Evolutionary conservation across 1,139 yeast genomes (phyloP).

Genomic region (Petasospora rhodanensis): DNA sequence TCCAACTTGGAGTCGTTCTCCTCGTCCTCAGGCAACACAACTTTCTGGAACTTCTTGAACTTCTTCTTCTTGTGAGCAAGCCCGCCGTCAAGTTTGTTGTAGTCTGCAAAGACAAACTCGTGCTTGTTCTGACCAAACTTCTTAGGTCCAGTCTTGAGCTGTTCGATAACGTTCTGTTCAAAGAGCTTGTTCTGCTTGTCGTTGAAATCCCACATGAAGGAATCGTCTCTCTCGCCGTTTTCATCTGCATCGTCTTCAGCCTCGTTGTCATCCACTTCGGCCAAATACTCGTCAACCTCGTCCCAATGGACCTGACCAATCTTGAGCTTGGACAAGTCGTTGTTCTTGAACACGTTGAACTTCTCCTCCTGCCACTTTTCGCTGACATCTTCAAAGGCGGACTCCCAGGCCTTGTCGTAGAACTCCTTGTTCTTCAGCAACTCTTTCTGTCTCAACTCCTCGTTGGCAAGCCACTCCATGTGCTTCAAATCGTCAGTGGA

Average conservation of each 20-base stretch:
- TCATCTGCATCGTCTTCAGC: constrained; percentile 10
- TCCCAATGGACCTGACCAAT: constrained; percentile 35
- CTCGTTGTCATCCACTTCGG: constrained; percentile 28
- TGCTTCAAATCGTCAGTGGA: constrained; percentile 82
- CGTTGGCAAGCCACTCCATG: constrained; percentile 97
- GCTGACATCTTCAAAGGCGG: constrained; percentile 72
- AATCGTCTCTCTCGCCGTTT: constrained; percentile 11
- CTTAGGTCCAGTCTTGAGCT: constrained; percentile 18
- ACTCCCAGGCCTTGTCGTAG: constrained; percentile 70
- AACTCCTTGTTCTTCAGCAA: constrained; percentile 63
- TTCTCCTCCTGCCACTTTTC: constrained; percentile 66
- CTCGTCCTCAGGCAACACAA: constrained; percentile 2
- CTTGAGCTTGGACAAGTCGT: constrained; percentile 39
- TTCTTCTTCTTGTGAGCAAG: constrained; percentile 18
- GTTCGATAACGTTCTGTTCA: constrained; percentile 19
- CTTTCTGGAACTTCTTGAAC: constrained; percentile 20
- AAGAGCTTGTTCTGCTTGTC: constrained; percentile 16
- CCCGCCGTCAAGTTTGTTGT: constrained; percentile 14
- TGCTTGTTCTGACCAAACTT: constrained; percentile 18
- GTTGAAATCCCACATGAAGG: constrained; percentile 19
- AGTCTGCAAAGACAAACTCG: constrained; percentile 20
- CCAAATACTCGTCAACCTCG: constrained; percentile 33
- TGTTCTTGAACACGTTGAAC: constrained; percentile 62
- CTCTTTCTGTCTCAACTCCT: constrained; percentile 69
- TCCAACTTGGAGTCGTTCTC: constrained; percentile 7